Base-by-base conservation (phyloP, 1,284 basidiomycete species). In the Pseudozyma pruni region DNA sequence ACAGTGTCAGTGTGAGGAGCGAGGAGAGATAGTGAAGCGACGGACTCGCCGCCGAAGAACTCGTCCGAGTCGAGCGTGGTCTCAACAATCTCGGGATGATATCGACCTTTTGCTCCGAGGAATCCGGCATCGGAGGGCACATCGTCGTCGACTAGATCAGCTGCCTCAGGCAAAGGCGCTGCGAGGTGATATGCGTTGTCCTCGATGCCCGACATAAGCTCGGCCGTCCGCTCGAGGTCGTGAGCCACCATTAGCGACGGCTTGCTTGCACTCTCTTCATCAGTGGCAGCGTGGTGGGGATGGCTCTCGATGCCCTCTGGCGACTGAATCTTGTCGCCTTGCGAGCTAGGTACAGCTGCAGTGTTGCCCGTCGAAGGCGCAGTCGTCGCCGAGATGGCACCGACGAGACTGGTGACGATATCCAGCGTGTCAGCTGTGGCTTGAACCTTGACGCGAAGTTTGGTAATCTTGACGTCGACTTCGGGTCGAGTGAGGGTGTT, bases 71-170 rank as follows among this genome's bases (percentile, higher is more conserved):
- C 68, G 87, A 90, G 55, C 6, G 62, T 53, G 11, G 60, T 52
- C 78, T 90, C 88, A 67, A 90, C 87, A 48, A 89, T 83, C 80
- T 93, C 88, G 47, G 90, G 88, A 43, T 72, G 64, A 10, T 68
- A 75, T 14, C 66, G 58, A 10, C 55, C 56, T 17, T 56, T 60
- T 10, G 88, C 88, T 68, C 94, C 92, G 23, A 97, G 86, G 76
- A 94, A 98, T 74, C 93, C 91, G 32, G 87, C 84, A 80, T 98
- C 94, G 16, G 87, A 90, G 0, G 94, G 94, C 11, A 98, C 85
- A 79, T 98, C 93, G 77, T 98, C 95, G 38, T 87, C 86, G 43
- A 98, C 90, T 87, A 97, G 89, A 82, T 98, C 94, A 4, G 91
- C 89, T 4, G 88, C 87, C 5, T 89, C 87, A 7, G 83, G 76